Base-by-base conservation (phyloP, 768 basidiomycete species). In the Boletus barrowsii region DNA sequence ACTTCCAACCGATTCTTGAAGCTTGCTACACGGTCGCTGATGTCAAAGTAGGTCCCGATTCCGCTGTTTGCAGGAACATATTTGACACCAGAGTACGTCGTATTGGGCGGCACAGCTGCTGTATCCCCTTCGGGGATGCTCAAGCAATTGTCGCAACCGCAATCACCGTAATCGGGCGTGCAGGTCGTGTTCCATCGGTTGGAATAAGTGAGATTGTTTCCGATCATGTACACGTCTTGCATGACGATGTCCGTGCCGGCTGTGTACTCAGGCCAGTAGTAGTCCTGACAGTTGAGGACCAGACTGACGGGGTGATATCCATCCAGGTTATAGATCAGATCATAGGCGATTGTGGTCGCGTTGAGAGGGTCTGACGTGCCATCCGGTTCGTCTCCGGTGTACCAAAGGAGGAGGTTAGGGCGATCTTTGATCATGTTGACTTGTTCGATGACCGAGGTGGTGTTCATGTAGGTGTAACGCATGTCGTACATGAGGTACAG, bases 401-500 rank as follows among this genome's bases (percentile, higher is more conserved):
- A 88, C 83, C 84, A 87, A 2, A 86, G 69, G 15, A 90, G 74
- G 26, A 92, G 77, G 58, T 88, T 90, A 0, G 82, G 76, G 2
- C 85, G 78, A 33, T 79, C 75, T 61, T 87, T 88, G 71, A 91
- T 77, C 36, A 70, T 71, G 54, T 84, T 83, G 18, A 92, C 88
- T 71, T 93, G 81, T 51, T 81, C 78, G 2, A 76, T 81, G 26
- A 91, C 84, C 2, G 79, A 75, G 7, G 81, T 77, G 9, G 71
- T 59, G 67, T 91, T 84, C 78, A 77, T 81, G 72, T 90, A 91
- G 5, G 80, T 80, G 79, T 48, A 74, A 46, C 88, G 79, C 88
- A 92, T 90, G 65, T 91, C 88, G 58, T 92, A 93, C 83, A 91
- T 90, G 51, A 91, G 76, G 62, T 86, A 92, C 10, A 70, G n/a